phyloP scores from a whole-genome alignment of 2,329 filamentous ascomycete genomes.

The Colletotrichum salicis region DNA sequence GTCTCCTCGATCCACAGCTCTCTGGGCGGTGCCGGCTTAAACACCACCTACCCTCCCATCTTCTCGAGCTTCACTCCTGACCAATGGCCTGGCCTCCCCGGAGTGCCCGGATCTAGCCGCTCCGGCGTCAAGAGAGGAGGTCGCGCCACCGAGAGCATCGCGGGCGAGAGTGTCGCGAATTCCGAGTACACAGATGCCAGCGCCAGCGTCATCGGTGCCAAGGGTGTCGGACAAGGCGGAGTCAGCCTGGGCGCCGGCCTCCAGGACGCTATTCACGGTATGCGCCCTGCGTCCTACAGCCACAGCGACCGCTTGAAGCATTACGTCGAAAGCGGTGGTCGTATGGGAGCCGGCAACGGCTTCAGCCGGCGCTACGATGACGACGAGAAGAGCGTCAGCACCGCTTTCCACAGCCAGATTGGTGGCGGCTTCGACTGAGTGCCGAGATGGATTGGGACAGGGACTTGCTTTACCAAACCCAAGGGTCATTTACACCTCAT shows the following conservation, averaged over 20 bases:
- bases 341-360: conserved; percentile 69
- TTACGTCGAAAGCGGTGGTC: conserved; percentile 88
- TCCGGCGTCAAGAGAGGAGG: conserved; percentile 73
- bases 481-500: conserved; percentile 31
- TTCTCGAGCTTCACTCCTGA: conserved; percentile 92
- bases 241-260: conserved; percentile 87
- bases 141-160: conserved; percentile 79
- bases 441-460: conserved; percentile 27
- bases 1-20: conserved; percentile 96
- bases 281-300: conserved; percentile 69
- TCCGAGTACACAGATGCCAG: conserved; percentile 90
- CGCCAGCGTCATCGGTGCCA: conserved; percentile 79
- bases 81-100: conserved; percentile 84
- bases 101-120: conserved; percentile 69
- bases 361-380: conserved; percentile 80
- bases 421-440: conserved; percentile 70
- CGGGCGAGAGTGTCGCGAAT: conserved; percentile 91
- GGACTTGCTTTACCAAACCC: conserved; percentile 29
- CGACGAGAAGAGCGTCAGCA: conserved; percentile 95
- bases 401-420: conserved; percentile 95
- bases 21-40: conserved; percentile 83
- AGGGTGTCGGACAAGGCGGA: conserved; percentile 82
- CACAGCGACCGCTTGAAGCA: conserved; percentile 93
- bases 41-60: conserved; percentile 90
- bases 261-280: conserved; percentile 76